Conservation (phyloP, 2,329 filamentous ascomycete genomes). For the Ophiognomonia clavigignenti-juglandacearum region DNA sequence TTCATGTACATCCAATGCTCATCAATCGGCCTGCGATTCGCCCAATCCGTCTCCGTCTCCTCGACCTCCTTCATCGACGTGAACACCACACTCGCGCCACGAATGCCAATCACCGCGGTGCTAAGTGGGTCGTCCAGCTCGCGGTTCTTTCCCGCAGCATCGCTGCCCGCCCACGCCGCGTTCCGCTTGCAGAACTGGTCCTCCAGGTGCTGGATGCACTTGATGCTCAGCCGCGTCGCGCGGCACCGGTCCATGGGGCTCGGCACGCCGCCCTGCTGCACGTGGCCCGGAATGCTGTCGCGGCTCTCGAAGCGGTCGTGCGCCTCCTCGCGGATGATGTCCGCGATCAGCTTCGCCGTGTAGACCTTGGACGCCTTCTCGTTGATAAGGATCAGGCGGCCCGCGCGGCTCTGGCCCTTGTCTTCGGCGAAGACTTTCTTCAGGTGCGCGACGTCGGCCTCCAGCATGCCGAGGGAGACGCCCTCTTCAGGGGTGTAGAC, state of each 20-base stretch:
- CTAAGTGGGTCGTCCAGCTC: slow-evolving; percentile 72
- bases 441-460: slow-evolving; percentile 82
- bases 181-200: slow-evolving; percentile 71
- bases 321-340: slow-evolving; percentile 92
- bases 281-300: slow-evolving; percentile 87
- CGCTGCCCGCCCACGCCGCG: too few relatives aligned
- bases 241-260: slow-evolving; percentile 95
- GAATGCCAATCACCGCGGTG: slow-evolving; percentile 82
- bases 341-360: slow-evolving; percentile 86
- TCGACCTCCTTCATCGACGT: slow-evolving; percentile 77
- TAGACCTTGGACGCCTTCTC: slow-evolving; percentile 90
- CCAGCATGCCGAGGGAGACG: slow-evolving; percentile 88
- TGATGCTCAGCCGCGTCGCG: slow-evolving; percentile 86
- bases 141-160: too few relatives aligned
- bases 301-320: slow-evolving; percentile 88
- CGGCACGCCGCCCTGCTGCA: slow-evolving; percentile 89
- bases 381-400: slow-evolving; percentile 93
- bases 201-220: slow-evolving; percentile 89
- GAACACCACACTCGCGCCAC: slow-evolving; percentile 86
- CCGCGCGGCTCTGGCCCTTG: slow-evolving; percentile 81
- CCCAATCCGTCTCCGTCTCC: slow-evolving; percentile 86
- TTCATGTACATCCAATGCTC: slow-evolving; percentile 84
- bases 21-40: slow-evolving; percentile 74
- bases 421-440: slow-evolving; percentile 82
- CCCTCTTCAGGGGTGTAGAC: slow-evolving; percentile 98